Conservation (phyloP, 176 grass and related monocot species). For the Luzula sylvatica region DNA sequence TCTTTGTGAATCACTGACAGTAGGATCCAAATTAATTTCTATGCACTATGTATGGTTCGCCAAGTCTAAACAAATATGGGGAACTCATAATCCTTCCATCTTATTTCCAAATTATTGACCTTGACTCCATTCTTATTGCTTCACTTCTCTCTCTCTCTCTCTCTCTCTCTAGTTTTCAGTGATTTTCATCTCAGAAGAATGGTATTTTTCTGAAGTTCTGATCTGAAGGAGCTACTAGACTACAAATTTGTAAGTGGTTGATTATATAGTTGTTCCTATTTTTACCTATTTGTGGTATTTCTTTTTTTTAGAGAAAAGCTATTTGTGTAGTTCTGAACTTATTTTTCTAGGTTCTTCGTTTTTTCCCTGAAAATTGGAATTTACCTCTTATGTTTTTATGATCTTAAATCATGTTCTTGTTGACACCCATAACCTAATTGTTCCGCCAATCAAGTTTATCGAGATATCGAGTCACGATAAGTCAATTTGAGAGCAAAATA, state of each 20-base stretch:
- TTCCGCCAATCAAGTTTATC: too few species aligned
- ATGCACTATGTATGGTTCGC: too few species aligned
- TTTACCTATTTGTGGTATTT: too few species aligned
- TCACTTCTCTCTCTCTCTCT: not conserved
- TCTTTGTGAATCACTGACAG: not conserved
- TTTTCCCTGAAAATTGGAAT: too few species aligned
- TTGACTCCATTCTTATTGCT: slow-evolving; percentile 15
- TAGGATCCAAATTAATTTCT: not conserved
- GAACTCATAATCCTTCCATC: not conserved
- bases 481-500: too few species aligned
- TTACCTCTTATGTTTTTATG: too few species aligned
- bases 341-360: too few species aligned
- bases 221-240: not conserved
- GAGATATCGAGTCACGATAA: too few species aligned
- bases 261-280: not conserved
- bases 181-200: not conserved
- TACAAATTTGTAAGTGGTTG: not conserved
- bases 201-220: not conserved
- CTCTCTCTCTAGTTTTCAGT: slow-evolving; percentile 3
- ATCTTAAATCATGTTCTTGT: too few species aligned
- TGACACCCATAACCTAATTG: too few species aligned
- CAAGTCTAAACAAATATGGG: not conserved
- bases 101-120: slow-evolving; percentile 23
- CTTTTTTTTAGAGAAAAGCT: too few species aligned
- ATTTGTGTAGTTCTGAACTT: too few species aligned